phyloP scores from a whole-genome alignment of 2,329 filamentous ascomycete genomes.

The Aphanocladium album region DNA sequence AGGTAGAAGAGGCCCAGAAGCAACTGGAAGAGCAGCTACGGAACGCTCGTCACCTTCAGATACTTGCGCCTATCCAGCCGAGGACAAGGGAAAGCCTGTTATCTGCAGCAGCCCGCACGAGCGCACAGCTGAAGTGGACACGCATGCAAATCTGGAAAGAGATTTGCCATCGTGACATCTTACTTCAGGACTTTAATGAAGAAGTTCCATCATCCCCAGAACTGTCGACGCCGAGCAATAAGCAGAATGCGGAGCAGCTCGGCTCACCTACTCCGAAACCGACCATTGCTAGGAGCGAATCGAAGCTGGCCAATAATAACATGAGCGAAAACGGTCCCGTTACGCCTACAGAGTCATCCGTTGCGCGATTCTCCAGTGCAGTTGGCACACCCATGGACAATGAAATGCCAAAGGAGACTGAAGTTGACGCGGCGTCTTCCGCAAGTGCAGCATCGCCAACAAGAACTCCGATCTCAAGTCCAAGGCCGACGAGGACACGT shows the following conservation, averaged over 20 bases:
- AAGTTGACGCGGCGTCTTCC: conserved; percentile 13
- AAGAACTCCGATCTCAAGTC: conserved; percentile 17
- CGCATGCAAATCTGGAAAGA: conserved; percentile 89
- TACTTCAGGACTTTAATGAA: conserved; percentile 79
- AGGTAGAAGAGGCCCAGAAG: conserved; percentile 65
- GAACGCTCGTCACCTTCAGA: conserved; percentile 84
- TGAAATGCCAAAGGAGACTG: neutral
- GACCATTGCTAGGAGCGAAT: conserved; percentile 22
- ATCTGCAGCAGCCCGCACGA: conserved; percentile 75
- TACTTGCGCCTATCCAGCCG: conserved; percentile 85
- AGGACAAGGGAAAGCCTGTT: conserved; percentile 83
- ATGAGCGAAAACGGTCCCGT: conserved; percentile 22
- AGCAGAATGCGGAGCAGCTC: conserved; percentile 21
- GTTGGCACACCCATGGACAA: neutral
- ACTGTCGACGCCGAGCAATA: conserved; percentile 22
- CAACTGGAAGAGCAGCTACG: conserved; percentile 77
- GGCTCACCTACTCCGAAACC: conserved; percentile 25
- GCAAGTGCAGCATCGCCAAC: conserved; percentile 21
- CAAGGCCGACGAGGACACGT: conserved; percentile 17
- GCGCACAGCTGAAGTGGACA: conserved; percentile 90
- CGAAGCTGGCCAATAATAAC: conserved; percentile 22
- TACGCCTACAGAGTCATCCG: conserved; percentile 22
- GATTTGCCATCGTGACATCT: conserved; percentile 84
- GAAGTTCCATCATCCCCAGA: conserved; percentile 40
- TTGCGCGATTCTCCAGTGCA: conserved; percentile 17